phyloP scores from a whole-genome alignment of 352 stramenopile genomes.

The Pilasporangium apinafurcum region DNA sequence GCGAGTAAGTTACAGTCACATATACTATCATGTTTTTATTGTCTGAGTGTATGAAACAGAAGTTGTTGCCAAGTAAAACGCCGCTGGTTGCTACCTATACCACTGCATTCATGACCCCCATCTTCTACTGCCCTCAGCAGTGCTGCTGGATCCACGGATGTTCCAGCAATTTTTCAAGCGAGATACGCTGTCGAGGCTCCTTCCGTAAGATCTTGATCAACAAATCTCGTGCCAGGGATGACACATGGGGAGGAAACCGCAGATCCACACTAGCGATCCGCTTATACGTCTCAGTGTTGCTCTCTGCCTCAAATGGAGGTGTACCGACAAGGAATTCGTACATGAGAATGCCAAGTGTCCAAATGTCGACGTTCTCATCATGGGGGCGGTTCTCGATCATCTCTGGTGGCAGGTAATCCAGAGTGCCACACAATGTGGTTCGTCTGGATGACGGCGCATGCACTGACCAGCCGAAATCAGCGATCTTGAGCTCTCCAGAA shows the following conservation, averaged over 20 bases:
- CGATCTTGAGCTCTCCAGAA: slow-evolving; percentile 97
- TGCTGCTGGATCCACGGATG: slow-evolving; percentile 94
- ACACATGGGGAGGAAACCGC: slow-evolving; percentile 91
- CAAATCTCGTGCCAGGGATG: slow-evolving; percentile 88
- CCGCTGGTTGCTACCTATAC: slow-evolving; percentile 2
- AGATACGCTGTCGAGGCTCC: slow-evolving; percentile 92
- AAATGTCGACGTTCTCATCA: slow-evolving; percentile 96
- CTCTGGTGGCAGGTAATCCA: slow-evolving; percentile 99
- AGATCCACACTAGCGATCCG: slow-evolving; percentile 96
- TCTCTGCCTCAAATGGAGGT: slow-evolving; percentile 97
- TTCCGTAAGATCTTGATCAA: slow-evolving; percentile 95
- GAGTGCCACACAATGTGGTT: slow-evolving; percentile 98
- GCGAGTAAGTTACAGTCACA: too few relatives aligned
- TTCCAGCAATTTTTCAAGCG: slow-evolving; percentile 88
- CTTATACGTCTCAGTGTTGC: slow-evolving; percentile 95
- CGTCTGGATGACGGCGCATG: slow-evolving; percentile 95
- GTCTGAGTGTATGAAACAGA: too few relatives aligned
- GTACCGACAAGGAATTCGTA: slow-evolving; percentile 98
- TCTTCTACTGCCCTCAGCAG: slow-evolving; percentile 15
- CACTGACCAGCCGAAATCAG: slow-evolving; percentile 99
- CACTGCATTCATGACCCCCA: neutral
- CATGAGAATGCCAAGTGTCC: slow-evolving; percentile 97
- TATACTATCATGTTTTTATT: too few relatives aligned
- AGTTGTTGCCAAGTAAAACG: too few relatives aligned
- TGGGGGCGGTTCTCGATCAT: slow-evolving; percentile 99